phyloP scores from a whole-genome alignment of 768 basidiomycete genomes.

The Trametes sanguinea region DNA sequence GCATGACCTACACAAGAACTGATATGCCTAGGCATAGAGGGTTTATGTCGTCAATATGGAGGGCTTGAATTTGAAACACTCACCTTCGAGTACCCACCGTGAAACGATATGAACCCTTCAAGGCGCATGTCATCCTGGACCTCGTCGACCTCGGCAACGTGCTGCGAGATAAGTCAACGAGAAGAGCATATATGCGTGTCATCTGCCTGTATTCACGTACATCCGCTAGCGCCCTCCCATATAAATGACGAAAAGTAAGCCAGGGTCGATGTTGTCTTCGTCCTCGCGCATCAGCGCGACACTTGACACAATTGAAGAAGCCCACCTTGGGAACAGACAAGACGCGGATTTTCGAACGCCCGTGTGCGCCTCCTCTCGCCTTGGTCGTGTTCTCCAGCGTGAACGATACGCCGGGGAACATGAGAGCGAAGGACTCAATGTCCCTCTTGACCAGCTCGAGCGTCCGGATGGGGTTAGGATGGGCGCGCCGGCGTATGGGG shows the following conservation, averaged over 20 bases:
- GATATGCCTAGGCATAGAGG: conserved; percentile 58
- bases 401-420: conserved; percentile 72
- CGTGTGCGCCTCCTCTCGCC: conserved; percentile 37
- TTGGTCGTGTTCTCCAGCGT: conserved; percentile 58
- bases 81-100: conserved; percentile 75
- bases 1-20: conserved; percentile 69
- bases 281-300: background rate
- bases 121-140: conserved; percentile 53
- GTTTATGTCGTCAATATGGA: no score
- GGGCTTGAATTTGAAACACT: background rate
- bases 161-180: conserved; percentile 41
- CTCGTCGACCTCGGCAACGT: conserved; percentile 64
- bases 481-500: conserved; percentile 76
- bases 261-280: conserved; percentile 64
- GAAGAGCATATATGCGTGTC: background rate
- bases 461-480: conserved; percentile 59
- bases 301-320: background rate
- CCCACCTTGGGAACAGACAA: conserved; percentile 69
- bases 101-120: conserved; percentile 84
- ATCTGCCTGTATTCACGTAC: conserved; percentile 40
- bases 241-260: conserved; percentile 71
- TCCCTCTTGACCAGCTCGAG: conserved; percentile 70
- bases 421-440: conserved; percentile 70
- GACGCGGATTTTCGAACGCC: conserved; percentile 42
- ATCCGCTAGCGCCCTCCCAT: conserved; percentile 70